Percentiles rank a stretch among this genome's conserved stretches.
phyloP scores from a whole-genome alignment of 805 yeast genomes.

The Candida germanica region DNA sequence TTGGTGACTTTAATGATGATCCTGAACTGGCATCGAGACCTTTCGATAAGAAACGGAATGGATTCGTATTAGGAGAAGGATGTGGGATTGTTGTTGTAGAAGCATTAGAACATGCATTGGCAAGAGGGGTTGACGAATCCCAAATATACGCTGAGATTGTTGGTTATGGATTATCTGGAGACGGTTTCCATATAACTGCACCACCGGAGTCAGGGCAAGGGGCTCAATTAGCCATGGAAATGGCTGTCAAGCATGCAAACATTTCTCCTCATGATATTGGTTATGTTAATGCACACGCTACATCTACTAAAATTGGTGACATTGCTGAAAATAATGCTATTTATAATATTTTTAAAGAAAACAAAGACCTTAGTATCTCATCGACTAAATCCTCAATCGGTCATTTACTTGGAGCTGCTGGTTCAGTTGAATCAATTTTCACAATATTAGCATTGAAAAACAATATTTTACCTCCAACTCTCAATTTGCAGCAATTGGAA shows the following conservation, averaged over 20 bases:
- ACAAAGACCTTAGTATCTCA: conserved; percentile 47
- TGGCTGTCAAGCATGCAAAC: conserved; percentile 59
- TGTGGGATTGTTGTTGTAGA: conserved; percentile 80
- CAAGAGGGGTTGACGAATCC: conserved; percentile 49
- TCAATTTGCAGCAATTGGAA: conserved; percentile 56
- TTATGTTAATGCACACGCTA: conserved; percentile 95
- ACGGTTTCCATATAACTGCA: conserved; percentile 90
- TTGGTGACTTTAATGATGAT: conserved; percentile 55
- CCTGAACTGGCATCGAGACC: conserved; percentile 80
- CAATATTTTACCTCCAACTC: conserved; percentile 70
- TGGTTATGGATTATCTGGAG: conserved; percentile 92
- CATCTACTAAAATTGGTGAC: conserved; percentile 89
- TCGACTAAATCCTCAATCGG: conserved; percentile 93
- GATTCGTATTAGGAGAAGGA: conserved; percentile 95
- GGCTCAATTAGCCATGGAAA: conserved; percentile 76
- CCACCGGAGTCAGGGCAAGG: conserved; percentile 84
- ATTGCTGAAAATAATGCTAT: conserved; percentile 82
- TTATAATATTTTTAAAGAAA: conserved; percentile 41
- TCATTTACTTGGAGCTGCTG: conserved; percentile 94
- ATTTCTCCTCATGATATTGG: conserved; percentile 51
- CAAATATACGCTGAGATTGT: conserved; percentile 73
- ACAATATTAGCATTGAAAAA: conserved; percentile 63
- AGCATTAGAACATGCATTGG: conserved; percentile 67
- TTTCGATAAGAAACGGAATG: conserved; percentile 72
- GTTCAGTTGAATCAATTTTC: conserved; percentile 86